phyloP scores from a whole-genome alignment of 78 protist genomes.

The Isochrysis galbana region DNA sequence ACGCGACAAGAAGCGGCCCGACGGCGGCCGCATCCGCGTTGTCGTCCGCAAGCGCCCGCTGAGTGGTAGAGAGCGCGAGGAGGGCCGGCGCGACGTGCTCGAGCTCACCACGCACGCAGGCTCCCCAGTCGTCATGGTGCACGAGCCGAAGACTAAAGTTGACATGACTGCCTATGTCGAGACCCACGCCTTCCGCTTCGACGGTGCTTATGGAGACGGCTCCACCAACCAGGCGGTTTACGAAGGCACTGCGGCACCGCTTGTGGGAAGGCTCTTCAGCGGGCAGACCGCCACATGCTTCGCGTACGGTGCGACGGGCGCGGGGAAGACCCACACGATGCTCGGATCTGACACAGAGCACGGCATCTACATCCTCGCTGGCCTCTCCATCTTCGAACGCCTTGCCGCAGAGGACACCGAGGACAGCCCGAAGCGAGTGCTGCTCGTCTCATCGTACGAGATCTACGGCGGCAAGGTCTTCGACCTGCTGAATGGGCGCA shows the following conservation, averaged over 20 bases:
- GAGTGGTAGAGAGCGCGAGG: slow-evolving; percentile 48
- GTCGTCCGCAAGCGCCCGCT: slow-evolving; percentile 92
- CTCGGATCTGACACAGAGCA: background rate
- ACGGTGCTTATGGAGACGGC: slow-evolving; percentile 78
- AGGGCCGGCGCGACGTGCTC: slow-evolving; percentile 32
- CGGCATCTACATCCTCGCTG: slow-evolving; percentile 22
- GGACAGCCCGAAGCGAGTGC: background rate
- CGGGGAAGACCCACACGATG: slow-evolving; percentile 37
- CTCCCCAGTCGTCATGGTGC: background rate
- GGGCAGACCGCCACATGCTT: slow-evolving; percentile 8
- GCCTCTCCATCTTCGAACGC: background rate
- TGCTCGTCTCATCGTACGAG: slow-evolving; percentile 26
- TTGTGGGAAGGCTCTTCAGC: background rate
- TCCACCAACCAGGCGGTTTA: slow-evolving; percentile 54
- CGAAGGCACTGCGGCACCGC: slow-evolving; percentile 10
- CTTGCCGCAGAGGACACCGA: background rate
- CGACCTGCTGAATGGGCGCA: background rate
- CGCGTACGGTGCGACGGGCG: slow-evolving; percentile 37
- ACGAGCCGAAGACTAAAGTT: slow-evolving; percentile 75
- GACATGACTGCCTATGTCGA: slow-evolving; percentile 82
- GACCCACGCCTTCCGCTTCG: slow-evolving; percentile 82
- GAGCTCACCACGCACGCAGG: background rate
- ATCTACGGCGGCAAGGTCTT: slow-evolving; percentile 39
- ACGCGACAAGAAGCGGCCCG: no score
- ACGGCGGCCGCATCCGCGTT: slow-evolving; percentile 64